Base-by-base conservation (phyloP, 768 basidiomycete species). In the Lactarius sp. region DNA sequence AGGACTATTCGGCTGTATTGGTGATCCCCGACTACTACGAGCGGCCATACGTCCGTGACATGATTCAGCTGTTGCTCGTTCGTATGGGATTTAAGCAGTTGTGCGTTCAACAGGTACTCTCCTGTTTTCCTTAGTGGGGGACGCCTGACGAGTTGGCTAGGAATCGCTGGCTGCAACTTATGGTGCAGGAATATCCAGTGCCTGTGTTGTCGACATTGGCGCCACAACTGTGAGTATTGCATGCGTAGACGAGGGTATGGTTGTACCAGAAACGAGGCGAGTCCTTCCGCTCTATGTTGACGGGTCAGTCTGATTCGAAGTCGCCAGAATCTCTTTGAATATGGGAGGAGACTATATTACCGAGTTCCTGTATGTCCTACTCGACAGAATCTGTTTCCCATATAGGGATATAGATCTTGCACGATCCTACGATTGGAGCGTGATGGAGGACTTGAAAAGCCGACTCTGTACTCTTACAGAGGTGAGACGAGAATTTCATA, bases 331-430 rank as follows among this genome's bases (percentile, higher is more conserved):
- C 78, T 79, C 82, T 31, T 79, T 98, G 52, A 87, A 86, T 69
- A 89, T 92, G 75, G 97, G 94, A 20, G 94, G 96, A 14, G 90
- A 98, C 73, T 97, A 97, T 75, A 88, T 99, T 71, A 97, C 96
- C 3, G 86, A 90, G 66, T 92, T 96, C 70, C 78, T 96, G 50
- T 84, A 86, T 68, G 85, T 90, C 31, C 77, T 97, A 14, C 78
- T 98, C 33, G 80, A 84, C 52, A 84, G 87, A 52, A 92, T 93
- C 55, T 80, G 82, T 49, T 95, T 98, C 70, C 97, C 97, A 0
- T 98, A 97, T 74, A 77, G 85, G 59, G 89, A 94, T 33, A 78
- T 92, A 65, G 81, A 98, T 70, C 79, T 98, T 31, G 81, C 82
- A 6, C 79, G 81, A 39, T 82, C 83, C 50, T 90, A 93, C 70